Evolutionary conservation across 108 stramenopile genomes (phyloP).

Genomic region (Nitzschia sp.): DNA sequence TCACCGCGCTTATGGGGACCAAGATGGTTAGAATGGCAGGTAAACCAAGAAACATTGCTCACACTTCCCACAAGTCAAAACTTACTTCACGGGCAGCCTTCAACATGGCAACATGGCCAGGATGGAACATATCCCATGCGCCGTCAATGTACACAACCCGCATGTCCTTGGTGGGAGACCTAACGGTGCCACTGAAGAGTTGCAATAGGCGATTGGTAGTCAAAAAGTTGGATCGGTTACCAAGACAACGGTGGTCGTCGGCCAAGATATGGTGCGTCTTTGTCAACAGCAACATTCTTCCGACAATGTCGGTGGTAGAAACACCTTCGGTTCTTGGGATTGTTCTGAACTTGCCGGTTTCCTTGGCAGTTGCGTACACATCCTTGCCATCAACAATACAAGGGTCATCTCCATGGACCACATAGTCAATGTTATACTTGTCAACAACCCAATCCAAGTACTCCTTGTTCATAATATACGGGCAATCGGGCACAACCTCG

Average conservation of each 20-base stretch:
- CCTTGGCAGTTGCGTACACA: slow-evolving; percentile 84
- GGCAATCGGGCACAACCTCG: slow-evolving; percentile 92
- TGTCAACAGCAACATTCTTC: slow-evolving; percentile 94
- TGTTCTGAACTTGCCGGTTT: slow-evolving; percentile 70
- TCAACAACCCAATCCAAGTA: slow-evolving; percentile 91
- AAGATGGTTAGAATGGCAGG: neutral
- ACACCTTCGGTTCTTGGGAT: slow-evolving; percentile 99
- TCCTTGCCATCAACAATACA: slow-evolving; percentile 95
- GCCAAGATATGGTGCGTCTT: slow-evolving; percentile 83
- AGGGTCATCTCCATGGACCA: slow-evolving; percentile 98
- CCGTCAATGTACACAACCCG: slow-evolving; percentile 96
- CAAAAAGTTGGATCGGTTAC: slow-evolving; percentile 84
- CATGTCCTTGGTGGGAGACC: slow-evolving; percentile 81
- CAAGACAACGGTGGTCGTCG: slow-evolving; percentile 1
- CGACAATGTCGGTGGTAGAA: slow-evolving; percentile 98
- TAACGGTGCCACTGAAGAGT: slow-evolving; percentile 85
- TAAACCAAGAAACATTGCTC: neutral
- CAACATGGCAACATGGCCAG: slow-evolving; percentile 92
- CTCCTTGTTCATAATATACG: slow-evolving; percentile 95
- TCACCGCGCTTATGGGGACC: slow-evolving; percentile 68
- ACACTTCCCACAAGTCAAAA: neutral
- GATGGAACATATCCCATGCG: slow-evolving; percentile 98
- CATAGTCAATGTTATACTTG: slow-evolving; percentile 88
- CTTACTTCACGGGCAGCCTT: slow-evolving; percentile 77
- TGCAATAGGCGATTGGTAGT: slow-evolving; percentile 91